Evolutionary conservation across 129 eudicot species (phyloP).

Genomic region (Saposhnikovia divaricata): DNA sequence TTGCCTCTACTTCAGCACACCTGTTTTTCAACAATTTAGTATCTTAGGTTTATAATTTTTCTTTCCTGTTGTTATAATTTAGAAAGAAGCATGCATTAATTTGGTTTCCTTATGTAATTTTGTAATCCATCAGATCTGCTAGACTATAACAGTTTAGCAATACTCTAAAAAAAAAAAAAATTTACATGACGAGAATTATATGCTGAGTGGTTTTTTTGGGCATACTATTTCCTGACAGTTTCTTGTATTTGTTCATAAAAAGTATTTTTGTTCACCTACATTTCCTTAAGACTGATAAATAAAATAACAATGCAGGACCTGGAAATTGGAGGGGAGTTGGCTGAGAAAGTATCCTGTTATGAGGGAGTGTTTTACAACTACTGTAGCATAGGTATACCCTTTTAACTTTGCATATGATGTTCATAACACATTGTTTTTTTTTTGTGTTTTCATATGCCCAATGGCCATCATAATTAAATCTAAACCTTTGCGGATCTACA

Average conservation of each 20-base stretch:
- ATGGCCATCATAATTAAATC: not conserved
- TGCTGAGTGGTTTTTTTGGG: not conserved
- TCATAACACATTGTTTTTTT: not conserved
- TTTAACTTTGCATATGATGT: not conserved
- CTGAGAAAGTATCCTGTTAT: constrained; percentile 64
- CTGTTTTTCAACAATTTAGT: too few relatives aligned
- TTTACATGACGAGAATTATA: not conserved
- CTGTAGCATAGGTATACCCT: constrained; percentile 74
- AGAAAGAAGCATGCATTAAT: not conserved
- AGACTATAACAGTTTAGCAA: not conserved
- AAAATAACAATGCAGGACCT: constrained; percentile 43
- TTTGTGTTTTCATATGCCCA: not conserved
- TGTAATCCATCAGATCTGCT: not conserved
- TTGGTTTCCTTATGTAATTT: not conserved
- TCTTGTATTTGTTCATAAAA: not conserved
- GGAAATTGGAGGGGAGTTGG: constrained; percentile 46
- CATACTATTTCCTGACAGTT: not conserved
- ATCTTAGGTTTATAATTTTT: too few relatives aligned
- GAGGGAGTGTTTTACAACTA: constrained; percentile 92
- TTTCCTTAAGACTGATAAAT: not conserved
- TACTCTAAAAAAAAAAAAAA: too few relatives aligned
- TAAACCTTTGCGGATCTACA: too few relatives aligned
- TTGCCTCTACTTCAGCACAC: not conserved
- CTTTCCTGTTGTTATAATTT: not conserved
- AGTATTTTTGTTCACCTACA: not conserved